Evolutionary conservation across 495 filamentous ascomycete genomes (phyloP), one percentile per base, ranked within the genome.

Genomic region (Aspergillus leporis): DNA sequence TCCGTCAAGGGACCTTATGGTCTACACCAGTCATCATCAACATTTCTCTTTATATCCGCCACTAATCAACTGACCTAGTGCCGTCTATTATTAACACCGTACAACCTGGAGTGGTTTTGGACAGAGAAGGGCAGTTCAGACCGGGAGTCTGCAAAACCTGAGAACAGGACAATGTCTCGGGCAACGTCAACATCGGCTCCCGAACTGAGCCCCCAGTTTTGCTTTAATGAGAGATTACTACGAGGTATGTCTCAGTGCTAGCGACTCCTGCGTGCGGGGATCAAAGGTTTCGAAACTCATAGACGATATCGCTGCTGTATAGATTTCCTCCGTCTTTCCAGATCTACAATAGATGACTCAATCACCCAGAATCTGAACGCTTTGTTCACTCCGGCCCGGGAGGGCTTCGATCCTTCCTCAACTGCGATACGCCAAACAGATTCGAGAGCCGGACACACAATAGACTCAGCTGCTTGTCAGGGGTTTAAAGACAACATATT

Each of bases 311-410:
- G 23, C 6, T 7, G 19, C 5, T 60, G 4, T 13, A 28, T 65
- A 98, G 94, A 97, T 68, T 98, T 98, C 74, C 84, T 98, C n/a
- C 89, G 90, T 21, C 61, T 95, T 58, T 97, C 94, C 6, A 85
- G 94, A 56, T 81, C 83, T 56, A 83, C 90, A 23, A 90, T 97
- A 62, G 94, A 98, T 69, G 94, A 98, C 69, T 90, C 89, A 16
- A 97, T 98, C 63, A 86, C 85, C 1, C 93, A 97, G 69, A 92
- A 96, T 62, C 82, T 98, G 43, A 98, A 98, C 75, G 91, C 92
- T 2, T 81, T 98, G 23, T 73, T 91, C 34, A 93, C 89, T 2
- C 94, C 94, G 0, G 78, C 90, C 16, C 78, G 66, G 25, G 70
- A 75, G 21, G 83, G 84, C 8, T 98, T 96, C 69, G 89, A 96